Percentiles rank a stretch among this genome's conserved stretches.
Conservation (phyloP, 768 basidiomycete genomes). For the Suillus bovinus region DNA sequence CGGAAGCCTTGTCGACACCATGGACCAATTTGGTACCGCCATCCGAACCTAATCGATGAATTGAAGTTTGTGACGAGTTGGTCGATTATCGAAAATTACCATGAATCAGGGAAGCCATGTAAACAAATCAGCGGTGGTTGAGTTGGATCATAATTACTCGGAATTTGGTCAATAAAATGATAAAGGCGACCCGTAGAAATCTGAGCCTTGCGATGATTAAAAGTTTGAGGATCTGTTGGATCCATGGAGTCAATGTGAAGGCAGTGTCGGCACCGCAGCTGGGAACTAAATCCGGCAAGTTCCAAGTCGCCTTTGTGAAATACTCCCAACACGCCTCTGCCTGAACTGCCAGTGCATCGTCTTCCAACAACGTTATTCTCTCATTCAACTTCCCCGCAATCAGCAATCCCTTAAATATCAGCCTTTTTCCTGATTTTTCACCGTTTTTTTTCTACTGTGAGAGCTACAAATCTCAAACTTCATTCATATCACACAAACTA, state of each 20-base stretch:
- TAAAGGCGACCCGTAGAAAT: conserved; percentile 65
- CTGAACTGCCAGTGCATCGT: conserved; percentile 16
- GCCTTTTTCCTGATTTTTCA: conserved; percentile 21
- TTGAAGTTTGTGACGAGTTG: not conserved
- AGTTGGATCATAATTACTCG: conserved; percentile 39
- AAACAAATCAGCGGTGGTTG: conserved; percentile 62
- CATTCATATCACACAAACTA: conserved; percentile 30
- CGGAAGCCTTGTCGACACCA: conserved; percentile 66
- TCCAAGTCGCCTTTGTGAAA: conserved; percentile 30
- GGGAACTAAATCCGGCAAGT: conserved; percentile 24
- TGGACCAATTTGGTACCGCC: conserved; percentile 71
- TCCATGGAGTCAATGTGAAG: conserved; percentile 14
- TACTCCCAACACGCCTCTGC: conserved; percentile 24
- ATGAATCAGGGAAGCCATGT: conserved; percentile 79
- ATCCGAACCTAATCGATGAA: conserved; percentile 58
- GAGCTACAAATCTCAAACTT: conserved; percentile 20
- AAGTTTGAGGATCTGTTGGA: conserved; percentile 27
- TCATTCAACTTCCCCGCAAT: conserved; percentile 18
- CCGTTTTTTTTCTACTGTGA: conserved; percentile 28
- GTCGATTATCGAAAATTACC: conserved; percentile 25
- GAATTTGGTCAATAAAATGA: conserved; percentile 74
- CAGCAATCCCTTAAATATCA: conserved; percentile 12
- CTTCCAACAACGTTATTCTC: conserved; percentile 7
- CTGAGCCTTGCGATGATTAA: conserved; percentile 51
- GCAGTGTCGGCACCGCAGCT: conserved; percentile 31